A percentile compares a stretch with the other conserved stretches of the same genome.
Evolutionary conservation across 1,139 yeast species (phyloP).

Genomic region (Debaryomyces singareniensis): DNA sequence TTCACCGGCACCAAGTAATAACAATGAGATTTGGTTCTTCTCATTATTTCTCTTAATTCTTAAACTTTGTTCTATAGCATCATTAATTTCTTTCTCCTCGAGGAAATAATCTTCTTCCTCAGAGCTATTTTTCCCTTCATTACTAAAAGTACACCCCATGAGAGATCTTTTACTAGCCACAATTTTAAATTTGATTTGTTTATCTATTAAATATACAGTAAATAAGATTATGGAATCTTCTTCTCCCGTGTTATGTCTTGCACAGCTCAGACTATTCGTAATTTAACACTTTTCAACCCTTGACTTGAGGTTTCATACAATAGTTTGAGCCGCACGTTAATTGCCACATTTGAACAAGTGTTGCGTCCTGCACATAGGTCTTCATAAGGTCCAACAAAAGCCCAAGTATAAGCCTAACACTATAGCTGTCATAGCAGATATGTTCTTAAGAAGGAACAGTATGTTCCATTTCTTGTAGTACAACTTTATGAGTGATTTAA

Average conservation of each 20-base stretch:
- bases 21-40: constrained; percentile 50
- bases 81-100: constrained; percentile 48
- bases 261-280: too few relatives aligned
- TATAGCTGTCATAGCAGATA: constrained; percentile 10
- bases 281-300: too few relatives aligned
- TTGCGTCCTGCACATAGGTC: not conserved
- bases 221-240: too few relatives aligned
- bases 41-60: constrained; percentile 46
- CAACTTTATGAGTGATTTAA: constrained; percentile 1
- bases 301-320: too few relatives aligned
- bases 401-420: constrained; percentile 15
- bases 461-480: constrained; percentile 13
- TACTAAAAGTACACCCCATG: constrained; percentile 70
- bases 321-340: too few relatives aligned
- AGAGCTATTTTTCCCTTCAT: constrained; percentile 24
- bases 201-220: too few relatives aligned
- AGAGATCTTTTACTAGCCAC: too few relatives aligned
- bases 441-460: constrained; percentile 14
- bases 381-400: constrained; percentile 9
- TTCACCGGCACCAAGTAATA: constrained; percentile 90
- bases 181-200: too few relatives aligned
- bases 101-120: constrained; percentile 44
- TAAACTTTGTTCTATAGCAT: constrained; percentile 62
- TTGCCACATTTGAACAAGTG: not conserved
- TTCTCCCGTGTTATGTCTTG: too few relatives aligned